Conservation (phyloP, 768 basidiomycete genomes). For the Pleurotus tuoliensis region DNA sequence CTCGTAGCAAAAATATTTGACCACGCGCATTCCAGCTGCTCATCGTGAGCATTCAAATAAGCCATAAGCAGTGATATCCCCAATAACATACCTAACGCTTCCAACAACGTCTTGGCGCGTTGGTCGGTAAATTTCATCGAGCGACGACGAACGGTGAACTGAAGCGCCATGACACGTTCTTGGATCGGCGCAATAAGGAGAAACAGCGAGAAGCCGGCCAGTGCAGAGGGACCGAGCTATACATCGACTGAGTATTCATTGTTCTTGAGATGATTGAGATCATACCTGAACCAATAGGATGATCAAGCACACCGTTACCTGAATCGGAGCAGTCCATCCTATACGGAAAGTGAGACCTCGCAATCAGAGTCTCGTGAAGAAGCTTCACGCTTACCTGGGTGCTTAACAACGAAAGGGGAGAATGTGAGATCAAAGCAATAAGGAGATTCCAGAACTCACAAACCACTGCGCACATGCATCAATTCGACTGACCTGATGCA, state of each 20-base stretch:
- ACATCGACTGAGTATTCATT: background rate
- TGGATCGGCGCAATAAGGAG: conserved; percentile 59
- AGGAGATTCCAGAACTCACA: conserved; percentile 35
- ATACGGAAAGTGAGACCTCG: conserved; percentile 9
- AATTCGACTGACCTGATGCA: conserved; percentile 44
- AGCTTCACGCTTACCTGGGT: conserved; percentile 28
- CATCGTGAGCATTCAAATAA: background rate
- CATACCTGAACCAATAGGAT: conserved; percentile 56
- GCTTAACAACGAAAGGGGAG: conserved; percentile 21
- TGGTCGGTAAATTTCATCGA: conserved; percentile 63
- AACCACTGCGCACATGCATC: conserved; percentile 71
- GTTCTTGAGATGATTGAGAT: background rate
- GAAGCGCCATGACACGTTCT: conserved; percentile 57
- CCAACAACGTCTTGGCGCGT: conserved; percentile 60
- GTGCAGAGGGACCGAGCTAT: conserved; percentile 65
- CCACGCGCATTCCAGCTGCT: conserved; percentile 61
- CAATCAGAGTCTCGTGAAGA: background rate
- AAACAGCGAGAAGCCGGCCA: conserved; percentile 69
- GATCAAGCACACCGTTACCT: conserved; percentile 55
- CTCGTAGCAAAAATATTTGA: conserved; percentile 77
- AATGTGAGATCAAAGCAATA: background rate
- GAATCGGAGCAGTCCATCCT: conserved; percentile 69
- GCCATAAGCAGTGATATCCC: background rate
- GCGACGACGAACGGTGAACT: conserved; percentile 47
- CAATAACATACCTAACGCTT: conserved; percentile 46